phyloP scores from a whole-genome alignment of 2,329 filamentous ascomycete species.

The Sporothrix brasiliensis region DNA sequence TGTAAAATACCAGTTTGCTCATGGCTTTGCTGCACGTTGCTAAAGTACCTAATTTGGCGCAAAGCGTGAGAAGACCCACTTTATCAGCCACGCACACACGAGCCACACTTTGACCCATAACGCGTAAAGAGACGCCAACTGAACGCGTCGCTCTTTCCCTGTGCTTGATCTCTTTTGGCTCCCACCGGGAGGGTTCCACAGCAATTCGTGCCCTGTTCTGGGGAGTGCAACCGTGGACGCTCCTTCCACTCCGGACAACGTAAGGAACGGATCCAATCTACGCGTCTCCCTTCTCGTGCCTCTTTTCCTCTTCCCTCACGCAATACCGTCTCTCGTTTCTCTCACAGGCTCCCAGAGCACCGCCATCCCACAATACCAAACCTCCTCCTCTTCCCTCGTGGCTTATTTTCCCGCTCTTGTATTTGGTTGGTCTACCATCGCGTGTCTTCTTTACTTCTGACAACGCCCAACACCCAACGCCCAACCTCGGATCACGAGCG shows the following conservation, averaged over 20 bases:
- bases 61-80: neutral
- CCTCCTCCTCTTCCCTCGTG: neutral
- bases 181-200: slow-evolving; percentile 9
- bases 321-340: slow-evolving; percentile 1
- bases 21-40: too few species aligned
- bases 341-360: neutral
- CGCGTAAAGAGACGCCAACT: slow-evolving; percentile 31
- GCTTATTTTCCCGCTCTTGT: neutral
- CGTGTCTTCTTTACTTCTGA: neutral
- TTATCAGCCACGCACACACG: slow-evolving; percentile 1
- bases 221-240: neutral
- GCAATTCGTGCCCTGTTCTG: slow-evolving; percentile 7
- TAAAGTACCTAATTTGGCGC: neutral
- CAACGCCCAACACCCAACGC: too few species aligned
- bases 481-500: neutral
- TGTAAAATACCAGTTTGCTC: too few species aligned
- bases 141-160: slow-evolving; percentile 29
- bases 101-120: slow-evolving; percentile 25
- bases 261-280: slow-evolving; percentile 32
- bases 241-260: slow-evolving; percentile 26
- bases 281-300: slow-evolving; percentile 34
- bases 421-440: neutral
- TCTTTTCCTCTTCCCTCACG: slow-evolving; percentile 6
- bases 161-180: neutral
- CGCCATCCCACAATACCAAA: slow-evolving; percentile 14